Conservation (phyloP, 148 eudicot species). For the Gaultheria prostrata region DNA sequence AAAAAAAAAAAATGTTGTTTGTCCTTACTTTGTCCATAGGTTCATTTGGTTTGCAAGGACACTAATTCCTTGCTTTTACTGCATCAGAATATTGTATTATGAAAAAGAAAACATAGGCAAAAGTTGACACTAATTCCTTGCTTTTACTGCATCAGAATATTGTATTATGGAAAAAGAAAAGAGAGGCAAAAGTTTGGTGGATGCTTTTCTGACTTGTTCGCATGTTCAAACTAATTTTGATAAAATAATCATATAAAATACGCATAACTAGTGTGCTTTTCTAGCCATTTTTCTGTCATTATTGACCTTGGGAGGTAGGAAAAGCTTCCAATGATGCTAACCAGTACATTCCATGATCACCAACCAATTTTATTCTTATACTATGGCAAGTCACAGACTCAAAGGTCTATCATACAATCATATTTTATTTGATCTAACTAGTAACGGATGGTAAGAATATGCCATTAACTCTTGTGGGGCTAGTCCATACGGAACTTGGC, state of each 20-base stretch:
- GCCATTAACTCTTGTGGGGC: background rate
- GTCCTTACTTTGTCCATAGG: background rate
- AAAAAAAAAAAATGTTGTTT: no score
- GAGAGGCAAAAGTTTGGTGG: conserved; percentile 4
- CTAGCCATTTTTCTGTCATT: background rate
- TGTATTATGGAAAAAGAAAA: background rate
- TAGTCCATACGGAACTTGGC: background rate
- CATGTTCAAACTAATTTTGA: background rate
- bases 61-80: background rate
- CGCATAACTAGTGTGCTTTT: background rate
- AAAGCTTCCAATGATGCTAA: background rate
- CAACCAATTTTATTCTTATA: background rate
- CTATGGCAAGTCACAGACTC: background rate
- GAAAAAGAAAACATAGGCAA: background rate
- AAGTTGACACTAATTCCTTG: background rate
- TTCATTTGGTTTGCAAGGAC: background rate
- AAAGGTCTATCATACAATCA: background rate
- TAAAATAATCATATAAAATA: background rate
- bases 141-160: background rate
- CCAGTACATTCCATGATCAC: background rate
- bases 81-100: background rate
- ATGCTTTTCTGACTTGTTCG: background rate
- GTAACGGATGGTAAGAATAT: background rate
- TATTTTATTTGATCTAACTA: background rate
- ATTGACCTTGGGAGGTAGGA: background rate